Evolutionary conservation across 78 protist species (phyloP), one percentile per base, ranked within the genome.

Genomic region (Dictyostelium purpureum): DNA sequence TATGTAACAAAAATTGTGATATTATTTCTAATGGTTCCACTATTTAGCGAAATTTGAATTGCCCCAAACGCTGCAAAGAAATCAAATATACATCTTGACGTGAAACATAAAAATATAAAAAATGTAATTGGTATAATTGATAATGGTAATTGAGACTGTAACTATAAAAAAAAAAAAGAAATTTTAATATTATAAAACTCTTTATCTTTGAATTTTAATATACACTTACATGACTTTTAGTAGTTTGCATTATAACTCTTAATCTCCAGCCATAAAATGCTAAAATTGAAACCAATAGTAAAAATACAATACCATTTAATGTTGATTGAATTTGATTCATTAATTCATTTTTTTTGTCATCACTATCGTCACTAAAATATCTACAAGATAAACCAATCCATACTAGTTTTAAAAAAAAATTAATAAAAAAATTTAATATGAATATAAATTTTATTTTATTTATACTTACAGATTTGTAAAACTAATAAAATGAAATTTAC

Each of bases 221-320:
- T 56, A 33, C 49, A 63, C 69, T 28, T 47, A 67, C 75, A 67
- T 74, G 79, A 56, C 47, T 42, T 37, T 82, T 82, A 70, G 90
- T 82, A 16, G 70, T 67, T 56, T 70, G 74, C 26, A 54, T 70
- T 11, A 70, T 51, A 51, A 51, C 6, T 38, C 59, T 51, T 38
- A 82, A 74, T 70, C 70, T 82, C 79, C 79, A 82, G 33, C 90
- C 90, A 82, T 82, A 82, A 43, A 82, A 67, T 67, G 90, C 90
- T 35, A 82, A 54, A 28, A 82, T 54, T 38, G 90, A 38, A 31
- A 85, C 91, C 26, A 85, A 73, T 56, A 85, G 33, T 47, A 85
- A 59, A 59, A 85, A 85, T 56, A 85, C 91, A 43, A 85, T 43
- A 43, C 91, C 81, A 57, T 78, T 73, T 6, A 85, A 40, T 45